Conservation (phyloP, 148 eudicot genomes). For the Nepenthes mirabilis region DNA sequence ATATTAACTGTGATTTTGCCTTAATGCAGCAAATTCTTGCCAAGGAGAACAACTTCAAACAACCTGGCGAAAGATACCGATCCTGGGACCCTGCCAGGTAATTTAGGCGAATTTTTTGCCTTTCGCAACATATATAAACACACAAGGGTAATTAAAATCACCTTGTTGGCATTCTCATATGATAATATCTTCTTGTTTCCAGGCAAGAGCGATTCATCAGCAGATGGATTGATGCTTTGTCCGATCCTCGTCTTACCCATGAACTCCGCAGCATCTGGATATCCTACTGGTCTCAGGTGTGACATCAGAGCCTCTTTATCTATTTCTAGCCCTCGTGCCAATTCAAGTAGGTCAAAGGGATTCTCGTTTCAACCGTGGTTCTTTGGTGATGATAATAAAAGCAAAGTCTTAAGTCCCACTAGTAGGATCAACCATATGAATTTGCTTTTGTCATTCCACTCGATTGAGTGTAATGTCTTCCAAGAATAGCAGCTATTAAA, state of each 20-base stretch:
- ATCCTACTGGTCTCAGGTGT: constrained; percentile 84
- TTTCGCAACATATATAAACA: background rate
- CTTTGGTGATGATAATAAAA: too few species aligned
- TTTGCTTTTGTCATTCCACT: too few species aligned
- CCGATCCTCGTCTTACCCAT: constrained; percentile 73
- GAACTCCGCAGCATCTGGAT: constrained; percentile 84
- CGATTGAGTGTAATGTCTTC: too few species aligned
- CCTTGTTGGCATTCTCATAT: background rate
- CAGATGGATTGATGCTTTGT: constrained; percentile 64
- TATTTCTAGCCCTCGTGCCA: background rate
- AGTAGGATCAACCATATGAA: too few species aligned
- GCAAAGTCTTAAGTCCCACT: too few species aligned
- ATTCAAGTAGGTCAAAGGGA: background rate
- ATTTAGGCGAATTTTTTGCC: background rate
- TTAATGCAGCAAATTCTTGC: constrained; percentile 45
- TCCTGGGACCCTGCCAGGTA: constrained; percentile 75
- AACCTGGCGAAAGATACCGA: constrained; percentile 84
- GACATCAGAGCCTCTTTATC: background rate
- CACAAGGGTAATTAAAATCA: background rate
- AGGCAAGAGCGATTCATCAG: constrained; percentile 82
- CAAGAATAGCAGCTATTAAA: too few species aligned
- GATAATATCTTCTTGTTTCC: constrained; percentile 3
- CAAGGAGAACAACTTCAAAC: constrained; percentile 85
- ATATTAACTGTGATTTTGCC: background rate
- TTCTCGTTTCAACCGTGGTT: too few species aligned